Base-by-base conservation (phyloP, 257 asterid genomes). In the Euphrasia confusa region DNA sequence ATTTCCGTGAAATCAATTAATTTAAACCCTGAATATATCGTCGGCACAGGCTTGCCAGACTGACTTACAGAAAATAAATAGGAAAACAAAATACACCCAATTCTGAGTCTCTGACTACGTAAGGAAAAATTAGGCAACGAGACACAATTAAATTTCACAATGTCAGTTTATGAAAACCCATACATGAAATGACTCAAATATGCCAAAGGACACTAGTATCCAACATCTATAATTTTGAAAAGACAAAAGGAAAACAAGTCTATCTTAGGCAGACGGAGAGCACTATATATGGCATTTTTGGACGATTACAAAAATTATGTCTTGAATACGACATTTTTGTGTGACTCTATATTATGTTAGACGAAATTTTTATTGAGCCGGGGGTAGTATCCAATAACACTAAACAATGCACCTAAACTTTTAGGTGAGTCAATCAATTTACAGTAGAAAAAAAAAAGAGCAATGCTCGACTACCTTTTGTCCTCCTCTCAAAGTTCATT, bases 1-100 rank as follows among this genome's bases (percentile, higher is more conserved):
- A 18, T 48, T 37, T 27, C 18, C 54, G 35, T 71, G 49, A 63
- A 48, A 44, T 39, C 27, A 24, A 57, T 30, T 4, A 45, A 65
- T 26, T 40, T 35, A 56, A 58, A 32, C 5, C 24, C 12, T 21
- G 45, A 21, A 58, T 26, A 32, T 11, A 13, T 50, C 52, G 5
- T 50, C 21, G 3, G 39, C 26, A 62, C 17, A 68, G 24, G 52
- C 52, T 8, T 64, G 39, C n/a, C 15, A 54, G 61, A 37, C n/a
- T 67, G 44, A 28, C 35, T 21, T 44, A 49, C 10, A 26, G 1
- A 21, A 21, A 40, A 60, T 24, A 8, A 54, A 64, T 21, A 47
- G 17, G 48, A 55, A 64, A 35, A 49, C 10, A 49, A 15, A n/a
- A 49, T 0, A 7, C 0, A 2, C 55, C 28, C 50, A 12, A 44